Conservation (phyloP, 208 protist genomes). For the Acanthamoeba castellanii region DNA sequence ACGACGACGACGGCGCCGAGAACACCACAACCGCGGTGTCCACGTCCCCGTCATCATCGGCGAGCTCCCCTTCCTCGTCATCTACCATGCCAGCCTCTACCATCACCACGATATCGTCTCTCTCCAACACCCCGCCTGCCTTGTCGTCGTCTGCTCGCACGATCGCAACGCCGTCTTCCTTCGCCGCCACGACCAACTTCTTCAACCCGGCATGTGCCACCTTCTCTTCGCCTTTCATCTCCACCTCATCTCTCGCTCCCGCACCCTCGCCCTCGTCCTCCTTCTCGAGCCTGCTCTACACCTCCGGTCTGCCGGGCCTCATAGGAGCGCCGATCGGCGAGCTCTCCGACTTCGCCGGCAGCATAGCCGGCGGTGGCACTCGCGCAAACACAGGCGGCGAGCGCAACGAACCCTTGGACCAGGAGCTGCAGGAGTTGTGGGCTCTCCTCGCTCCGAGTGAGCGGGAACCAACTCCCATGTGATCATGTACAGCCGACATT, state of each 20-base stretch:
- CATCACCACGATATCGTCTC: neutral
- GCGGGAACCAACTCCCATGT: neutral
- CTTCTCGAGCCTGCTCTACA: constrained; percentile 11
- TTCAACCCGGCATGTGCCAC: neutral
- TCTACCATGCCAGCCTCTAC: neutral
- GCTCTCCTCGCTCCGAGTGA: neutral
- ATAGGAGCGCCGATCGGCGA: neutral
- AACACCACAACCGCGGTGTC: neutral
- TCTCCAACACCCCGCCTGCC: neutral
- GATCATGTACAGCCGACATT: neutral
- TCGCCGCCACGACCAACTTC: neutral
- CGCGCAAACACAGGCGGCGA: neutral
- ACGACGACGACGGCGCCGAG: neutral
- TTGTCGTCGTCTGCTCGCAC: neutral
- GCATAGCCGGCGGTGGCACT: neutral
- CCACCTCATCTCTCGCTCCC: neutral
- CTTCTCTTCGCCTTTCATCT: constrained; percentile 6
- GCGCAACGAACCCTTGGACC: neutral
- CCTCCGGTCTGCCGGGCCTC: neutral
- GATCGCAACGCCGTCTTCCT: neutral
- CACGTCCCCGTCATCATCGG: neutral
- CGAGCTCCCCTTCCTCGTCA: neutral
- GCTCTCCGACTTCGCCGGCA: constrained; percentile 11
- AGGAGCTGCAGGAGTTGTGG: constrained; percentile 18
- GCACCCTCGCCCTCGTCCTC: neutral